phyloP scores from a whole-genome alignment of 2,329 filamentous ascomycete species.

The Myriosclerotinia duriaeana region DNA sequence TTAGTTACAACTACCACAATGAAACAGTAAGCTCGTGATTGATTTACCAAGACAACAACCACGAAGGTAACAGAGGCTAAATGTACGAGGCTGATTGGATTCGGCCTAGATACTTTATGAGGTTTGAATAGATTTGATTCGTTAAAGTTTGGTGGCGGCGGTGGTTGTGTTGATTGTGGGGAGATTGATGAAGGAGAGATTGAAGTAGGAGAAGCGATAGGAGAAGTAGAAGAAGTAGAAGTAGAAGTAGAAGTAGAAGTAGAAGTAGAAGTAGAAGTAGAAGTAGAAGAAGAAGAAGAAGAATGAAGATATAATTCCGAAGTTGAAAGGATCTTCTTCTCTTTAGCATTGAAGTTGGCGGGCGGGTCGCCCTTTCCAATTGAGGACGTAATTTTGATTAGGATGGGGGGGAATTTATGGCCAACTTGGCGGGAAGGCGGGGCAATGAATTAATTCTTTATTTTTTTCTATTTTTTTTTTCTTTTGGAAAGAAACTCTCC shows the following conservation, averaged over 20 bases:
- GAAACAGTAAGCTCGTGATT: background rate
- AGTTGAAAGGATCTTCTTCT: conserved; percentile 4
- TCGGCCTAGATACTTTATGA: conserved; percentile 34
- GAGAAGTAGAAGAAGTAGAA: background rate
- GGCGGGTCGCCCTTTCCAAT: conserved; percentile 25
- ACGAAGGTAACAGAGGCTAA: conserved; percentile 40
- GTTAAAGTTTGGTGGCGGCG: background rate
- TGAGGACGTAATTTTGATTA: conserved; percentile 26
- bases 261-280: background rate
- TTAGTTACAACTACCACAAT: conserved; percentile 1
- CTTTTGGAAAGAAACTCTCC: background rate
- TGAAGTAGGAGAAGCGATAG: background rate
- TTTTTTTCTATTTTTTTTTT: background rate
- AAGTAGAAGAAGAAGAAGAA: background rate
- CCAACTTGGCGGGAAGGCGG: conserved; percentile 23
- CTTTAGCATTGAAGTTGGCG: conserved; percentile 9
- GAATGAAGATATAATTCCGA: conserved; percentile 14
- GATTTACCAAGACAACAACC: conserved; percentile 38
- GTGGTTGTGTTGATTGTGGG: background rate
- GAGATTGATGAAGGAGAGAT: background rate
- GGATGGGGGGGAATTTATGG: conserved; percentile 16
- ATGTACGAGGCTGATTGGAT: conserved; percentile 37
- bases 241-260: background rate
- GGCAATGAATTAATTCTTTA: background rate
- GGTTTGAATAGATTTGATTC: conserved; percentile 20